Percentiles rank a stretch among this genome's conserved stretches.
Evolutionary conservation across 331 rosid genomes (phyloP).

Genomic region (Erythrophleum ivorense): DNA sequence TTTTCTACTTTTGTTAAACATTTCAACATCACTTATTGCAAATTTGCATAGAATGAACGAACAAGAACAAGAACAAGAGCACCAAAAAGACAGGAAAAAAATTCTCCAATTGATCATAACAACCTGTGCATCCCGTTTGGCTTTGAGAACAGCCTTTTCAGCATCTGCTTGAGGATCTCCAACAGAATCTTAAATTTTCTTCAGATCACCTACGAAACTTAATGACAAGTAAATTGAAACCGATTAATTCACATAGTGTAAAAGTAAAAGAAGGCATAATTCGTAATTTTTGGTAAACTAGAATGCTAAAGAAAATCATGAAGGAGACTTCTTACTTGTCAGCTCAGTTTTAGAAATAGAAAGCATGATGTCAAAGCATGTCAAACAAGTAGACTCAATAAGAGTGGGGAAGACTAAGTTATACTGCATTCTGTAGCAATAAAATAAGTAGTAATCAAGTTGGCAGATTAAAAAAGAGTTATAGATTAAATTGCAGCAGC

Average conservation of each 20-base stretch:
- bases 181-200: conserved; percentile 76
- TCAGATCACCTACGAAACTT: conserved; percentile 61
- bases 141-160: conserved; percentile 78
- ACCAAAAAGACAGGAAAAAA: not conserved
- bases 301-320: too few relatives aligned
- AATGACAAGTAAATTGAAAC: not conserved
- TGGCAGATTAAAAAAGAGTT: too few relatives aligned
- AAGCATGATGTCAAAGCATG: too few relatives aligned
- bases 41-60: conserved; percentile 11
- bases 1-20: not conserved
- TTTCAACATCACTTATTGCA: conserved; percentile 26
- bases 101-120: conserved; percentile 21
- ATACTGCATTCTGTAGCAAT: too few relatives aligned
- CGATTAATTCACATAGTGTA: not conserved
- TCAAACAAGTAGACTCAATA: too few relatives aligned
- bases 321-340: too few relatives aligned
- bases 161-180: conserved; percentile 78
- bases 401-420: too few relatives aligned
- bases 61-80: conserved; percentile 6
- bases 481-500: too few relatives aligned
- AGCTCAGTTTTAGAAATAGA: too few relatives aligned
- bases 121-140: conserved; percentile 93
- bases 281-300: not conserved
- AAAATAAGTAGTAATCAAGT: too few relatives aligned
- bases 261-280: too few relatives aligned